A percentile compares a stretch with the other conserved stretches of the same genome.
Evolutionary conservation across 495 filamentous ascomycete genomes (phyloP).

Genomic region (Penicillium angulare): DNA sequence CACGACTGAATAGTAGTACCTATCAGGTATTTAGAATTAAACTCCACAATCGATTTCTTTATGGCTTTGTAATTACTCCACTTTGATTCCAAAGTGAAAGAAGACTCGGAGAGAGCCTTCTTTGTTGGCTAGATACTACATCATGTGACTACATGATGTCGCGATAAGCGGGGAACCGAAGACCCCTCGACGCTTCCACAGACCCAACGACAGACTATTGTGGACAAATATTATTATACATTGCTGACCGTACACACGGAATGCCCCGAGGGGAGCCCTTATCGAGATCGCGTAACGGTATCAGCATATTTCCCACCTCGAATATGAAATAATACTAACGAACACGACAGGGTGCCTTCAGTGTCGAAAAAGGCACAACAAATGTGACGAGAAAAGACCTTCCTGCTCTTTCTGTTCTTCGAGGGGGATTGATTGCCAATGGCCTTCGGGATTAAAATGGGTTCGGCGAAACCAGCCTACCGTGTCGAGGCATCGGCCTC

Average conservation of each 20-base stretch:
- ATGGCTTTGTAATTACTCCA: too few relatives aligned
- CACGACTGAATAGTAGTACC: too few relatives aligned
- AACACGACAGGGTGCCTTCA: slow-evolving; percentile 19
- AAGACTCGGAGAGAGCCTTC: background rate
- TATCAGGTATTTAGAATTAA: too few relatives aligned
- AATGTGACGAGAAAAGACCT: slow-evolving; percentile 27
- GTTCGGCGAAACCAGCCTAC: slow-evolving; percentile 14
- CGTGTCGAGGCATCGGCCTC: slow-evolving; percentile 19
- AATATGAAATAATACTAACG: slow-evolving; percentile 1
- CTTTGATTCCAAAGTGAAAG: too few relatives aligned
- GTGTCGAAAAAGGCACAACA: slow-evolving; percentile 25
- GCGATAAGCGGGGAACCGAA: slow-evolving; percentile 11
- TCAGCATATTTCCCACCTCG: background rate
- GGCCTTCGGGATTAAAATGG: slow-evolving; percentile 25
- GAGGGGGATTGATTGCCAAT: slow-evolving; percentile 16
- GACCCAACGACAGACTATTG: too few relatives aligned
- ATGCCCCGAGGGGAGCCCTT: slow-evolving; percentile 18
- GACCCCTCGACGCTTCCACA: slow-evolving; percentile 1
- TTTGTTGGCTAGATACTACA: background rate
- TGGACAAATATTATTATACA: background rate
- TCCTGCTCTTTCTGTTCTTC: slow-evolving; percentile 19
- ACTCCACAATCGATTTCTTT: too few relatives aligned
- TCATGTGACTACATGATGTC: slow-evolving; percentile 15
- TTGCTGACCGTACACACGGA: background rate
- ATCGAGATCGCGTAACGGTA: slow-evolving; percentile 26